A percentile compares a stretch with the other conserved stretches of the same genome.
Conservation (phyloP, 441 rosid genomes). For the Gossypium laxum region DNA sequence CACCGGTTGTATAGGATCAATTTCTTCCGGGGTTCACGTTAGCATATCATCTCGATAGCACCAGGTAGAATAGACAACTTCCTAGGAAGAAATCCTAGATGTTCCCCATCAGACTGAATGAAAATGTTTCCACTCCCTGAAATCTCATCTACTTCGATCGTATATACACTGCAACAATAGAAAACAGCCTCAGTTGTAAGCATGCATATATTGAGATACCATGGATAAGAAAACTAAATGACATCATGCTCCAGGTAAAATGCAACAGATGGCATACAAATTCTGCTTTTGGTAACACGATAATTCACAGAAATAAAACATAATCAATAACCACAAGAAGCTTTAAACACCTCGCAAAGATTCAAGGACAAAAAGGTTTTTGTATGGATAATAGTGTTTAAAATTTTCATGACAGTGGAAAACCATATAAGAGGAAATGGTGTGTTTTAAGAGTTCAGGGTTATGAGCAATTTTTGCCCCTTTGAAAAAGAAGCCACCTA, state of each 20-base stretch:
- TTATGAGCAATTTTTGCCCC: neutral
- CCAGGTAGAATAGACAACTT: conserved; percentile 60
- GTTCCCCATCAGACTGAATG: conserved; percentile 93
- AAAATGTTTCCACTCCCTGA: conserved; percentile 46
- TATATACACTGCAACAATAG: conserved; percentile 42
- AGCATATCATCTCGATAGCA: conserved; percentile 65
- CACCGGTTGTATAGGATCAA: neutral
- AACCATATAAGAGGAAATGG: neutral
- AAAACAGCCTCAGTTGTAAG: neutral
- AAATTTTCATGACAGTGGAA: neutral
- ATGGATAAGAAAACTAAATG: neutral
- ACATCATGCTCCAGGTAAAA: neutral
- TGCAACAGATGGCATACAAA: neutral
- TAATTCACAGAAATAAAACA: neutral
- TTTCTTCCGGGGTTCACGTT: conserved; percentile 13
- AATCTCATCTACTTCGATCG: conserved; percentile 68
- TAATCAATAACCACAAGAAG: neutral
- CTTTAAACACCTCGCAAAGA: neutral
- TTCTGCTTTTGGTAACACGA: neutral
- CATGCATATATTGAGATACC: neutral
- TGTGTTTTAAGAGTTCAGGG: neutral
- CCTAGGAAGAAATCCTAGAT: conserved; percentile 78
- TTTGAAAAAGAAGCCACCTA: neutral
- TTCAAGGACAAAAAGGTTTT: neutral
- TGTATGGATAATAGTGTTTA: neutral